Percentiles rank a stretch among this genome's conserved stretches.
Conservation (phyloP, 257 asterid species). For the Scutellaria barbata region DNA sequence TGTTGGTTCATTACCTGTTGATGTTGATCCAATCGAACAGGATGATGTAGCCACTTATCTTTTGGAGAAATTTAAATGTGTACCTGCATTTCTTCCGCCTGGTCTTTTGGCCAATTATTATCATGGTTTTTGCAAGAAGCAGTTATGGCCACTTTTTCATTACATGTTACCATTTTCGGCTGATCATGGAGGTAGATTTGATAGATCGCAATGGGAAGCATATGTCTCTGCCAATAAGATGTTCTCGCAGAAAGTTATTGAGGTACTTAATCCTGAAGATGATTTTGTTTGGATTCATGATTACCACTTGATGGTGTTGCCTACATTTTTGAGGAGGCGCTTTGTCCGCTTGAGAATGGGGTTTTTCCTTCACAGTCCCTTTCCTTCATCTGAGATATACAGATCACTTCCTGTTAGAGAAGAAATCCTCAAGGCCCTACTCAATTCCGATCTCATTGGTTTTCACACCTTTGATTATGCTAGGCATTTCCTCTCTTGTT, state of each 20-base stretch:
- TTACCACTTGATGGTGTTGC: conserved; percentile 87
- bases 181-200: conserved; percentile 78
- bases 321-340: conserved; percentile 83
- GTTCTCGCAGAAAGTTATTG: conserved; percentile 78
- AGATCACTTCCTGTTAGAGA: conserved; percentile 84
- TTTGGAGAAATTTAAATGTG: conserved; percentile 72
- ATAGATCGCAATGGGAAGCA: conserved; percentile 82
- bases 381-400: conserved; percentile 83
- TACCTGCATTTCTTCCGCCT: conserved; percentile 73
- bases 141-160: conserved; percentile 83
- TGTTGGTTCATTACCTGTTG: conserved; percentile 75
- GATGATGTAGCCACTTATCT: conserved; percentile 73
- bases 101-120: conserved; percentile 61
- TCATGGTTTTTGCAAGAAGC: conserved; percentile 86
- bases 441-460: conserved; percentile 76
- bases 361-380: conserved; percentile 75
- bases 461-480: conserved; percentile 87
- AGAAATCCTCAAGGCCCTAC: conserved; percentile 79
- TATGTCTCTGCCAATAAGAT: conserved; percentile 78
- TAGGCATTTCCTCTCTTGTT: conserved; percentile 78
- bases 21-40: conserved; percentile 77
- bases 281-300: conserved; percentile 90
- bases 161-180: conserved; percentile 80
- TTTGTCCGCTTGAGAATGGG: conserved; percentile 74
- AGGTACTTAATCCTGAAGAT: conserved; percentile 84